Base-by-base conservation (phyloP, 1,284 basidiomycete genomes). In the Ceratobasidium sp. region DNA sequence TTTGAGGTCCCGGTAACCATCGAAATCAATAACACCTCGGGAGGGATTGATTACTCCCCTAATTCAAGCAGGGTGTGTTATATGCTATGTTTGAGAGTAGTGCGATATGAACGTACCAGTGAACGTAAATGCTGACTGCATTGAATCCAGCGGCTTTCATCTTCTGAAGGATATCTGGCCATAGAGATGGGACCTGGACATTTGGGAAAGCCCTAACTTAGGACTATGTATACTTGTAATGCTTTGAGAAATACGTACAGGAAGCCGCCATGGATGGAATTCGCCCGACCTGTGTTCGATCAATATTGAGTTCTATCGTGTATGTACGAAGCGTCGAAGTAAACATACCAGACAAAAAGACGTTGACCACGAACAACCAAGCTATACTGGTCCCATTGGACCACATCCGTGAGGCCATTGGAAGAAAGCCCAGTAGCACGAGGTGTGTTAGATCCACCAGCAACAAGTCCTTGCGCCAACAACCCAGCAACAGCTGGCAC, bases 81-180 rank as follows among this genome's bases (percentile, higher is more conserved):
- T 35, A 35, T 58, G 9, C 5, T 16, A 21, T 13, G 35, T 23
- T 14, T 43, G 38, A 21, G 43, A 28, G 8, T 38, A 16, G n/a
- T 58, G 28, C 9, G 35, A 26, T 28, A 23, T 35, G 30, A 13
- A 35, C 76, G 35, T 69, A 78, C 76, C 85, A 87, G 73, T 85
- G 84, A 43, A 85, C 80, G 78, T 93, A 94, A 28, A 93, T 86
- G 76, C 89, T 90, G 74, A 92, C 83, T 1, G 87, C 85, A 77
- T 94, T 95, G 75, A 94, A 82, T 18, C 93, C 93, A 0, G 90
- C 89, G 1, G 92, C 93, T 76, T 92, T 91, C 77, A 89, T 83
- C 79, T 93, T 95, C 77, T 95, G 88, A 58, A 95, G 85, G 64
- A 94, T 89, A 78, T 95, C 93, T 16, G 87, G 84, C 93, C 93